phyloP scores from a whole-genome alignment of 768 basidiomycete species.

The Pisolithus marmoratus region DNA sequence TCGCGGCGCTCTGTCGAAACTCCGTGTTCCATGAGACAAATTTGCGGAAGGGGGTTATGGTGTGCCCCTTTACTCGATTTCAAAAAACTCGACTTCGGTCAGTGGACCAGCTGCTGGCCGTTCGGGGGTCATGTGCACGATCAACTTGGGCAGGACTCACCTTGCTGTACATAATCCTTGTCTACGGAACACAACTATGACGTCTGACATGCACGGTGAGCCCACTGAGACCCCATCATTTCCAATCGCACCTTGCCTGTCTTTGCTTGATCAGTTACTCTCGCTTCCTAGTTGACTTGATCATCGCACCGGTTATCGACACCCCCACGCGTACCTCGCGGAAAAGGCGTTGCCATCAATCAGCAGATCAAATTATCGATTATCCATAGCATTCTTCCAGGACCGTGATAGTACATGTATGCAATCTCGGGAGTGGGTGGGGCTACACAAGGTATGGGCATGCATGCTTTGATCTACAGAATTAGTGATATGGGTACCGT shows the following conservation, averaged over 20 bases:
- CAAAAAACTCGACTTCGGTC: too few relatives aligned
- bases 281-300: neutral
- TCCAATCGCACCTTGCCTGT: neutral
- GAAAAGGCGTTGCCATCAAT: neutral
- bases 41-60: too few relatives aligned
- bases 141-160: too few relatives aligned
- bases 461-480: neutral
- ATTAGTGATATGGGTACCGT: neutral
- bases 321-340: neutral
- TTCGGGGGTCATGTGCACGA: too few relatives aligned
- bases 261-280: neutral
- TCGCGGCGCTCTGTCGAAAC: too few relatives aligned
- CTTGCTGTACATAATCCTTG: too few relatives aligned
- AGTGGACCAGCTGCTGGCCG: too few relatives aligned
- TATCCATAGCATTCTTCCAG: neutral
- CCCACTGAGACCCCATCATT: neutral
- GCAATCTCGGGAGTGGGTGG: slow-evolving; percentile 3
- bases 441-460: slow-evolving; percentile 3
- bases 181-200: neutral
- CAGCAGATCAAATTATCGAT: neutral
- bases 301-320: neutral
- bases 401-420: neutral
- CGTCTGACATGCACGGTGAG: neutral
- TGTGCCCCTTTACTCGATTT: too few relatives aligned
- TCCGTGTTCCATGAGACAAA: too few relatives aligned